Evolutionary conservation across 1,284 basidiomycete species (phyloP).

Genomic region (Puccinia horiana): DNA sequence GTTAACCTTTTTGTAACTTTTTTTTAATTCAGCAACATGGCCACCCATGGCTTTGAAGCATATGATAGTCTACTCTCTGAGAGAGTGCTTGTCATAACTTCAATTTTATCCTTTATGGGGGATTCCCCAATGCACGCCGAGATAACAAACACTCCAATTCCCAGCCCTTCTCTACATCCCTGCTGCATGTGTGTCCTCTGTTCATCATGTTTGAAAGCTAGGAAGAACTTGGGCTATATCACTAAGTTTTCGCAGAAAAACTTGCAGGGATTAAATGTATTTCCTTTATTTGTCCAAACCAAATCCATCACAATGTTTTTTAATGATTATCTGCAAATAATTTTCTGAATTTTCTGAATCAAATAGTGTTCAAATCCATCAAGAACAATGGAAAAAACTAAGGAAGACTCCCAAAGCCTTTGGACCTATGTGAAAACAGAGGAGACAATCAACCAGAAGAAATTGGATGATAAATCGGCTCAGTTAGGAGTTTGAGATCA

Average conservation of each 20-base stretch:
- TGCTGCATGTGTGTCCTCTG: neutral
- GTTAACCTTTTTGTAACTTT: neutral
- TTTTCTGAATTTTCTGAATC: neutral
- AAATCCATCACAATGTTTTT: no score
- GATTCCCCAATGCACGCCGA: conserved; percentile 18
- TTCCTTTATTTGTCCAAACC: no score
- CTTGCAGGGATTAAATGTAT: neutral
- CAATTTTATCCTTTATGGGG: no score
- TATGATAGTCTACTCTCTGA: neutral
- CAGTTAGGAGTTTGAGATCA: neutral
- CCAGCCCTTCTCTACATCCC: neutral
- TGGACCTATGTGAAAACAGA: neutral
- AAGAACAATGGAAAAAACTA: neutral
- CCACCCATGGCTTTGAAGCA: neutral
- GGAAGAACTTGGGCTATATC: neutral
- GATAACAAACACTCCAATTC: neutral
- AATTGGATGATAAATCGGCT: neutral
- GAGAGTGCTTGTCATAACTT: neutral
- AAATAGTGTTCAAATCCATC: neutral
- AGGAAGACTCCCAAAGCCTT: neutral
- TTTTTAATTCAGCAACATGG: neutral
- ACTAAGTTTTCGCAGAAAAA: neutral
- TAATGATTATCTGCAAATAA: neutral
- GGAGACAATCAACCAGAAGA: neutral
- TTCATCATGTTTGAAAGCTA: neutral